Evolutionary conservation across 2,329 filamentous ascomycete species (phyloP).

Genomic region (Colletotrichum salicis): DNA sequence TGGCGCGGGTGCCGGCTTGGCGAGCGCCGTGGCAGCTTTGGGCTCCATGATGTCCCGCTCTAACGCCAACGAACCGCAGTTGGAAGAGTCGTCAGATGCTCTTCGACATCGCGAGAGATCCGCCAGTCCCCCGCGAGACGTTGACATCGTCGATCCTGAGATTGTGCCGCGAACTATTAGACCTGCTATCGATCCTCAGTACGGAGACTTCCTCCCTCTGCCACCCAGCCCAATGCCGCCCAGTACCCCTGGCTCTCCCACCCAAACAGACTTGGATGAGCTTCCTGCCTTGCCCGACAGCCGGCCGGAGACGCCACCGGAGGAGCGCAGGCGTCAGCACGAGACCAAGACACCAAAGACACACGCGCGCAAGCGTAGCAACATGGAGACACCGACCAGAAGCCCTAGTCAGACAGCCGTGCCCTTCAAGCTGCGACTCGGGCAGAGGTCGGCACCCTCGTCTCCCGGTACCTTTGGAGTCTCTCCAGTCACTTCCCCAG

Average conservation of each 20-base stretch:
- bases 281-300: constrained; percentile 69
- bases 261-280: constrained; percentile 45
- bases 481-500: constrained; percentile 51
- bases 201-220: constrained; percentile 72
- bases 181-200: constrained; percentile 73
- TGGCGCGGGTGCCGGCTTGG: constrained; percentile 75
- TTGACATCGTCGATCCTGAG: constrained; percentile 64
- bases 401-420: constrained; percentile 68
- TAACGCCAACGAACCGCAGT: constrained; percentile 58
- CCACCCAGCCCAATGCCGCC: constrained; percentile 73
- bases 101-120: constrained; percentile 6
- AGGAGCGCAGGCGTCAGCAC: constrained; percentile 54
- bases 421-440: constrained; percentile 65
- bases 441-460: constrained; percentile 56
- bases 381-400: constrained; percentile 58
- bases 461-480: constrained; percentile 52
- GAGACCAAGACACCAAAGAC: constrained; percentile 52
- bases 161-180: constrained; percentile 68
- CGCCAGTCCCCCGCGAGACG: constrained; percentile 37
- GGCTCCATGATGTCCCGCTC: constrained; percentile 52
- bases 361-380: constrained; percentile 61
- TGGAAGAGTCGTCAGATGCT: constrained; percentile 44
- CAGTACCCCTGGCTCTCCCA: constrained; percentile 64
- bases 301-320: constrained; percentile 66
- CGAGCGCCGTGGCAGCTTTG: constrained; percentile 58